Conservation (phyloP, 2,329 filamentous ascomycete species). For the Pleomassaria siparia region DNA sequence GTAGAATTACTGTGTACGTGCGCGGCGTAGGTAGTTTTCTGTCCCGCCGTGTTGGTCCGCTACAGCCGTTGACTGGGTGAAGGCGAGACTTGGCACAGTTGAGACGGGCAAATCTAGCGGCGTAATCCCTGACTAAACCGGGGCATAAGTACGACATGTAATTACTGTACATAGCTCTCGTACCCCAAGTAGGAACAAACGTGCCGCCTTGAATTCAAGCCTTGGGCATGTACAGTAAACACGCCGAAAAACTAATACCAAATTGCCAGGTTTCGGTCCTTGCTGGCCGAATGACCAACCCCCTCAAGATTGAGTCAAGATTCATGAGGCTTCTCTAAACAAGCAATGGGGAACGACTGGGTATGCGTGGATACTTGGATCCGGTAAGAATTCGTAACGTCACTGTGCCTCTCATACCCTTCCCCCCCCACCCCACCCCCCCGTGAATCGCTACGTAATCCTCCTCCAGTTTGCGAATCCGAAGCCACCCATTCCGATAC, state of each 20-base stretch:
- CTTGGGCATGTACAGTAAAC: too few relatives aligned
- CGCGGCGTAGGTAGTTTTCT: neutral
- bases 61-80: constrained; percentile 2
- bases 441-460: neutral
- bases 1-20: constrained; percentile 3
- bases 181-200: too few relatives aligned
- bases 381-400: neutral
- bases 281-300: neutral
- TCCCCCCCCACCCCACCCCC: too few relatives aligned
- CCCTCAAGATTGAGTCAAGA: neutral
- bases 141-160: neutral
- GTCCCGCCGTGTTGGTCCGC: constrained; percentile 4
- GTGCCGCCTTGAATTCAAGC: neutral
- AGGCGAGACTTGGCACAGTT: constrained; percentile 1
- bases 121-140: neutral
- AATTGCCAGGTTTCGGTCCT: too few relatives aligned
- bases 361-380: neutral
- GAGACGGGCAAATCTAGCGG: neutral
- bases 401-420: neutral
- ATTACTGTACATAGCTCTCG: neutral
- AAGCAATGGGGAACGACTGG: neutral
- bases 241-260: too few relatives aligned
- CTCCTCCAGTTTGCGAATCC: neutral
- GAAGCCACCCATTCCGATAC: neutral
- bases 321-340: neutral